A percentile compares a stretch with the other conserved stretches of the same genome.
Conservation (phyloP, 331 rosid genomes). For the Cucumis variabilis region DNA sequence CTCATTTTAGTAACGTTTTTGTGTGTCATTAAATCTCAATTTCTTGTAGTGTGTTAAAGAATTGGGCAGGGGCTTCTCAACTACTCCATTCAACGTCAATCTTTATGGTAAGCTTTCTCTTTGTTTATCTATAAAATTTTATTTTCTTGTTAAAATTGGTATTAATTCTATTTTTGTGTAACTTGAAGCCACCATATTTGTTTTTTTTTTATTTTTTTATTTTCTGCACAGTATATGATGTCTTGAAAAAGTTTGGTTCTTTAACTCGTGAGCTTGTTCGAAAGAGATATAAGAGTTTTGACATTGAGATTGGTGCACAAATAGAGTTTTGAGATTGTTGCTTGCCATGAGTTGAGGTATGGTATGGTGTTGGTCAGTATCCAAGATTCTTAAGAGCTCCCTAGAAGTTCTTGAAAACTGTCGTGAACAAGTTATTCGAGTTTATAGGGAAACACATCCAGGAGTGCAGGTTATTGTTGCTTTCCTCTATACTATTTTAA, state of each 20-base stretch:
- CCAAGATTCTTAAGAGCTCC: slow-evolving; percentile 96
- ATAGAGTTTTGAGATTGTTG: slow-evolving; percentile 47
- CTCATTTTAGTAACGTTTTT: too few species aligned
- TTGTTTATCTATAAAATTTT: too few species aligned
- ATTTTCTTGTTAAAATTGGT: too few species aligned
- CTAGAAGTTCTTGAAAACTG: slow-evolving; percentile 96
- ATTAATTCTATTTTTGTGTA: too few species aligned
- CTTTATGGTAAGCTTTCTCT: too few species aligned
- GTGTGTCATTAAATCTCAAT: neutral
- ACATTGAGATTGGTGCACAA: slow-evolving; percentile 74
- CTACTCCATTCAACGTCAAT: too few species aligned
- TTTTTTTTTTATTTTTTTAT: too few species aligned
- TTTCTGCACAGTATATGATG: neutral
- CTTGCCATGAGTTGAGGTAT: too few species aligned
- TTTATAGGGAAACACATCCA: slow-evolving; percentile 99
- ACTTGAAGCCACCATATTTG: too few species aligned
- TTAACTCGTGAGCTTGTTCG: slow-evolving; percentile 71
- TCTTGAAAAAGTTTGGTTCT: slow-evolving; percentile 72
- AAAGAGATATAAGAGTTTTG: slow-evolving; percentile 82
- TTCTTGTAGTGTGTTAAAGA: too few species aligned
- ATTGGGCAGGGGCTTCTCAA: too few species aligned
- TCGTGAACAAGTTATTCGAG: slow-evolving; percentile 94
- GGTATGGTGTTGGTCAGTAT: slow-evolving; percentile 99
- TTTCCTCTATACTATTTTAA: neutral
- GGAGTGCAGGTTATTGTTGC: slow-evolving; percentile 87